Conservation (phyloP, 371 early-diverging fungal species). For the Mortierella sp. region DNA sequence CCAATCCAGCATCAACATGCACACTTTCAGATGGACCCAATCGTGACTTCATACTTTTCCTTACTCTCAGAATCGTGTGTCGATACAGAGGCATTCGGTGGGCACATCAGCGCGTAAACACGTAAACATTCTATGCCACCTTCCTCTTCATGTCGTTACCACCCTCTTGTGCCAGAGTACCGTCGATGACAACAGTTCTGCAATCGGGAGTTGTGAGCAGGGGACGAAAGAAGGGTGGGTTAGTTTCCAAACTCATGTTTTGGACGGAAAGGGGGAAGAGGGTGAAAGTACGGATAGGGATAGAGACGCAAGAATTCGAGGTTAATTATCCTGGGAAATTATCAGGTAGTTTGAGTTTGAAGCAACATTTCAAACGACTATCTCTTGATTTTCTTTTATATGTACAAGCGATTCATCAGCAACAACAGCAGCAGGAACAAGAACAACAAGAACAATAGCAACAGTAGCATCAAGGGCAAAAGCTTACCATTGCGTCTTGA, state of each 20-base stretch:
- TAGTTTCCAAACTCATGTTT: slow-evolving; percentile 13
- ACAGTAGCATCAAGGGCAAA: not conserved
- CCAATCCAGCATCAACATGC: no score
- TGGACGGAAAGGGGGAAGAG: slow-evolving; percentile 17
- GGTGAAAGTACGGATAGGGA: not conserved
- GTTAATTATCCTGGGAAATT: not conserved
- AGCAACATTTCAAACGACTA: slow-evolving; percentile 24
- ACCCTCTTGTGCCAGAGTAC: slow-evolving; percentile 9
- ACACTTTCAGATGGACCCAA: no score
- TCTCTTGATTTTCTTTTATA: slow-evolving; percentile 40
- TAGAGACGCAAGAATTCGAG: not conserved
- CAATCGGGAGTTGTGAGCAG: not conserved
- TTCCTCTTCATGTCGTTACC: not conserved
- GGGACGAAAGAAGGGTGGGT: not conserved
- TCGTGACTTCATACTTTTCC: no score
- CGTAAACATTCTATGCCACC: not conserved
- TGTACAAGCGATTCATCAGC: slow-evolving; percentile 43
- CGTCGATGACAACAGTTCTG: slow-evolving; percentile 23
- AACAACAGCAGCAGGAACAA: slow-evolving; percentile 18
- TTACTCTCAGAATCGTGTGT: not conserved
- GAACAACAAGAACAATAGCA: no score
- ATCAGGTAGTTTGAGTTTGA: slow-evolving; percentile 4
- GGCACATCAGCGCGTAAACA: not conserved
- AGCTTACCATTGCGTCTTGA: slow-evolving; percentile 4
- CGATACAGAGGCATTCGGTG: slow-evolving; percentile 13